Conservation (phyloP, 495 filamentous ascomycete species). For the Penicilliopsis zonata region DNA sequence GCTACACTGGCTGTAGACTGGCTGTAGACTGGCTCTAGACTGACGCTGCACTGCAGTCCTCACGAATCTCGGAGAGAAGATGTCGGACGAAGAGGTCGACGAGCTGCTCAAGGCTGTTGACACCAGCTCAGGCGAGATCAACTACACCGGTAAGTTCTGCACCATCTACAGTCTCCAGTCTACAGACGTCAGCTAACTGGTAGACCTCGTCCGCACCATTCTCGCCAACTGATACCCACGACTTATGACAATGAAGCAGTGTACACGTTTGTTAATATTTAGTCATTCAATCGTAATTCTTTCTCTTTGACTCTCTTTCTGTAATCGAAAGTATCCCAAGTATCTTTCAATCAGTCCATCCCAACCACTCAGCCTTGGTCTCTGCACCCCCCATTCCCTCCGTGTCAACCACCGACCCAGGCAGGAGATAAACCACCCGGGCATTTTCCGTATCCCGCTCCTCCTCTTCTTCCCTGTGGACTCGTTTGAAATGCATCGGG, state of each 20-base stretch:
- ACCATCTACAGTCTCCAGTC: neutral
- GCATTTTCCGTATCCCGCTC: conserved; percentile 8
- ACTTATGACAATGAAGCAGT: conserved; percentile 18
- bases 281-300: neutral
- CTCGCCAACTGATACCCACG: conserved; percentile 64
- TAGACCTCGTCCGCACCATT: conserved; percentile 88
- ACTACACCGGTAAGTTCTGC: conserved; percentile 68
- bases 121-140: conserved; percentile 85
- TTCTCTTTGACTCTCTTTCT: neutral
- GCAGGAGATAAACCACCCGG: conserved; percentile 41
- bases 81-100: conserved; percentile 96
- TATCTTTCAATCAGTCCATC: conserved; percentile 12
- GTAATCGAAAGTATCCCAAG: neutral
- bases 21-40: neutral
- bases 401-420: conserved; percentile 40
- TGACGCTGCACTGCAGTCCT: conserved; percentile 43
- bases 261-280: conserved; percentile 1
- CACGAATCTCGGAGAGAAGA: conserved; percentile 96
- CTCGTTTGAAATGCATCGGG: conserved; percentile 21
- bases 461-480: conserved; percentile 7
- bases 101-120: conserved; percentile 96
- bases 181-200: conserved; percentile 4
- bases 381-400: conserved; percentile 20
- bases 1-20: neutral
- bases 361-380: conserved; percentile 19